A percentile compares a stretch with the other conserved stretches of the same genome.
Conservation (phyloP, 106 monocot genomes). For the Cymbidium sinense region DNA sequence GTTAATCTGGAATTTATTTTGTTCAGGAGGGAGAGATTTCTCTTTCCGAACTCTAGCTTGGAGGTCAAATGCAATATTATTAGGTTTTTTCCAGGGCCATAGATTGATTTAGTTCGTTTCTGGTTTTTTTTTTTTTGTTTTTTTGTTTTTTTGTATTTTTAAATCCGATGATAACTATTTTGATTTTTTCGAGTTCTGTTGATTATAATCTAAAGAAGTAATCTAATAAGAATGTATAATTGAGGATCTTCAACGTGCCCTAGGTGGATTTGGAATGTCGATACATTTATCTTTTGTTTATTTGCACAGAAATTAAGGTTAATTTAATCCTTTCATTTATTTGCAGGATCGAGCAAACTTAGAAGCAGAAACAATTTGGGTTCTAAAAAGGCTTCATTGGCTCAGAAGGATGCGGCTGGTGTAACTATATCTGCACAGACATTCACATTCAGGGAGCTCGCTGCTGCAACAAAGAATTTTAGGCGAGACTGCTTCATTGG, state of each 20-base stretch:
- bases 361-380: constrained; percentile 8
- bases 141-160: no score
- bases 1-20: background rate
- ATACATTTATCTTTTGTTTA: background rate
- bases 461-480: constrained; percentile 38
- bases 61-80: background rate
- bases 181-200: background rate
- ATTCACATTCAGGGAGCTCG: constrained; percentile 39
- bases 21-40: background rate
- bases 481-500: constrained; percentile 35
- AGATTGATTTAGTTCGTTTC: background rate
- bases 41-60: background rate
- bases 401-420: constrained; percentile 25
- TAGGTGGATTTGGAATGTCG: background rate
- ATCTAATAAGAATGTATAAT: background rate
- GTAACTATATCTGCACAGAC: constrained; percentile 30
- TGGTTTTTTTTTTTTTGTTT: no score
- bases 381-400: constrained; percentile 12
- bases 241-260: background rate
- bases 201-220: background rate
- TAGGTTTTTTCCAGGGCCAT: background rate
- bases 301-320: background rate
- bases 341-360: constrained; percentile 26
- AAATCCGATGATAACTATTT: background rate
- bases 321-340: background rate